These are phyloP conservation scores for Mortierella sp. DNA, from an alignment of 371 early-diverging fungal species.

Conservation along the genomic window DNA sequence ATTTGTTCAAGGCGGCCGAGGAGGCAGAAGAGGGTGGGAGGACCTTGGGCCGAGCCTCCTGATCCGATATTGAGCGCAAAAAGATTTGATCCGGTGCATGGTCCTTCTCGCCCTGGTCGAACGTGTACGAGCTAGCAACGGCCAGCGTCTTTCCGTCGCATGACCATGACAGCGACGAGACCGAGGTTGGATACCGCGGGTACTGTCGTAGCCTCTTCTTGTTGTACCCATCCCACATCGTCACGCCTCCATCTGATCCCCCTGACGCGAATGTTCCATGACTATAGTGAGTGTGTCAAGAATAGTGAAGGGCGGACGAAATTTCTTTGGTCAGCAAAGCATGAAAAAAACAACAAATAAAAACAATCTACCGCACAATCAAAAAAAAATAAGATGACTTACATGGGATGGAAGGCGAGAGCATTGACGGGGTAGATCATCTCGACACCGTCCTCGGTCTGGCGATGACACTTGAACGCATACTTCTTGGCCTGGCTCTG, in stretches of 20 bases:
- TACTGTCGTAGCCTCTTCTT: conserved; percentile 89
- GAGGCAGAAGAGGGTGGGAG: conserved; percentile 48
- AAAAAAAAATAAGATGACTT: conserved; percentile 36
- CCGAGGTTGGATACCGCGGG: conserved; percentile 86
- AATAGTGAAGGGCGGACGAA: neutral
- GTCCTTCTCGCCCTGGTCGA: conserved; percentile 94
- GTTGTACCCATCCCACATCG: conserved; percentile 93
- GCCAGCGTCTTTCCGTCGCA: conserved; percentile 86
- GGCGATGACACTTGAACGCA: conserved; percentile 96
- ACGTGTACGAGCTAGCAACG: conserved; percentile 92
- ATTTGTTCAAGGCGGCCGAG: conserved; percentile 16
- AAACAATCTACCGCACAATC: neutral
- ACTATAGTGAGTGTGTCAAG: conserved; percentile 46
- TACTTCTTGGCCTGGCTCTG: conserved; percentile 84
- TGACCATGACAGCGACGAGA: conserved; percentile 87
- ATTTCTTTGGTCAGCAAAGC: neutral
- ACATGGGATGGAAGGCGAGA: conserved; percentile 92
- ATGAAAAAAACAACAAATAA: neutral
- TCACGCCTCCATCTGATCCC: conserved; percentile 94
- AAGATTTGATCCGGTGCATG: conserved; percentile 87
- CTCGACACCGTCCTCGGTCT: conserved; percentile 81
- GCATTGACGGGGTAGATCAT: conserved; percentile 96
- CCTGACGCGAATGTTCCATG: conserved; percentile 96
- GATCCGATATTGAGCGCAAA: conserved; percentile 78
- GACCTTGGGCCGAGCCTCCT: conserved; percentile 76